Evolutionary conservation across 352 stramenopile species (phyloP).

Genomic region (Achlya hypogyna): DNA sequence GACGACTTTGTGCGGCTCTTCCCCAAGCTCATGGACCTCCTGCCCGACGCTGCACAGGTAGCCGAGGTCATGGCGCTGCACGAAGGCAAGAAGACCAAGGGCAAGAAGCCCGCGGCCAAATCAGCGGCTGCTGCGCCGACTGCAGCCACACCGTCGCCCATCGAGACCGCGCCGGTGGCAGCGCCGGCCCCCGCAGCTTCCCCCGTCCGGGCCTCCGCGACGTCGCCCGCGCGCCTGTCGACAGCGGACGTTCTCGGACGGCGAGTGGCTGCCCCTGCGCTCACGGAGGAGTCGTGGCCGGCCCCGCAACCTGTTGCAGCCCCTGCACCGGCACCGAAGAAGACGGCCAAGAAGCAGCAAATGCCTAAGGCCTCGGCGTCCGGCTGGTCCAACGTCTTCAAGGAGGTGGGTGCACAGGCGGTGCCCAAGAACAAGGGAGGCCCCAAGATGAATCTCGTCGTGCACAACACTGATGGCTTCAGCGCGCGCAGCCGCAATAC

Average conservation of each 20-base stretch:
- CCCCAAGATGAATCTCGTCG: slow-evolving; percentile 33
- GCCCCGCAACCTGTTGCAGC: not conserved
- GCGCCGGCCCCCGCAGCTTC: slow-evolving; percentile 33
- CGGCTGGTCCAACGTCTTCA: slow-evolving; percentile 64
- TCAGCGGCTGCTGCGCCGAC: not conserved
- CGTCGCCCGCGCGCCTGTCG: not conserved
- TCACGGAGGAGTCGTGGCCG: slow-evolving; percentile 19
- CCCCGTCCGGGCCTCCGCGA: not conserved
- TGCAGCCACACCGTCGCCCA: not conserved
- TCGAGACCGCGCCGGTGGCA: slow-evolving; percentile 12
- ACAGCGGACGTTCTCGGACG: not conserved
- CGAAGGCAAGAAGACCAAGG: not conserved
- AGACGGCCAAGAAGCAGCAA: slow-evolving; percentile 25
- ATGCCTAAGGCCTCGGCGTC: slow-evolving; percentile 30
- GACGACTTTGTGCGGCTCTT: slow-evolving; percentile 67
- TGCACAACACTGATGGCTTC: slow-evolving; percentile 48
- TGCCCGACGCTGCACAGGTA: slow-evolving; percentile 12
- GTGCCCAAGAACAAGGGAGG: slow-evolving; percentile 22
- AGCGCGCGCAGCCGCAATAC: slow-evolving; percentile 21
- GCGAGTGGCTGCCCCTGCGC: slow-evolving; percentile 42
- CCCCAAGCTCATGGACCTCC: slow-evolving; percentile 48
- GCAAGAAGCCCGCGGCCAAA: not conserved
- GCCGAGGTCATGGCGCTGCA: slow-evolving; percentile 17
- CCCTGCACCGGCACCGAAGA: slow-evolving; percentile 25
- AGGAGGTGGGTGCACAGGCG: slow-evolving; percentile 44